Conservation (phyloP, 108 stramenopile species). For the Pseudonitzschia pungens region DNA sequence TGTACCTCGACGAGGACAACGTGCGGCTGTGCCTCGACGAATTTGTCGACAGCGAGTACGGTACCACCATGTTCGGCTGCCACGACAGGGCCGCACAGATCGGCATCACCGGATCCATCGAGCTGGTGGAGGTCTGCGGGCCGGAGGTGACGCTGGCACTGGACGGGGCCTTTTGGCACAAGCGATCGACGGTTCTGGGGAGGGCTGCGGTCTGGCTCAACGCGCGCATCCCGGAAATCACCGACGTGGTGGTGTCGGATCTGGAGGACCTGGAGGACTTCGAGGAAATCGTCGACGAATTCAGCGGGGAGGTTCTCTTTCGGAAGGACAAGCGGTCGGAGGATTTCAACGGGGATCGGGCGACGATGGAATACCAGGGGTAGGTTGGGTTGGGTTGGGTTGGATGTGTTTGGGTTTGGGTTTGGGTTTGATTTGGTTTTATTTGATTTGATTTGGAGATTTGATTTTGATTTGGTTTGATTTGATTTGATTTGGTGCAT, state of each 20-base stretch:
- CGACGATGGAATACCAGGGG: conserved; percentile 84
- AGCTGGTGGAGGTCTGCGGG: conserved; percentile 64
- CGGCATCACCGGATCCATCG: conserved; percentile 67
- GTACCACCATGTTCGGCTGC: conserved; percentile 76
- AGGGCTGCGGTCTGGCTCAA: conserved; percentile 81
- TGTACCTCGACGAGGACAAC: conserved; percentile 59
- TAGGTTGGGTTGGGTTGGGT: neutral
- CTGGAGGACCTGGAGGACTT: conserved; percentile 64
- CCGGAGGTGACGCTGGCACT: conserved; percentile 59
- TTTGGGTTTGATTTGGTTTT: no score
- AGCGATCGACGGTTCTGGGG: conserved; percentile 66
- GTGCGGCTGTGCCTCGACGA: conserved; percentile 58
- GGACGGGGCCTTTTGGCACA: conserved; percentile 70
- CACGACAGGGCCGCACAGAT: conserved; percentile 49
- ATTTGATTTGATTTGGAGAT: no score
- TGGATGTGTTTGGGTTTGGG: no score
- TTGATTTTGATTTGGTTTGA: no score
- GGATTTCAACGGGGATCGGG: conserved; percentile 76
- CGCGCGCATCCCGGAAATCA: conserved; percentile 74
- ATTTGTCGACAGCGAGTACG: conserved; percentile 68
- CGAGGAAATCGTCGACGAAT: conserved; percentile 66
- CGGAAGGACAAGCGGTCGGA: conserved; percentile 53
- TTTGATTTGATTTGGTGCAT: no score
- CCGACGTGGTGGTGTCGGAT: conserved; percentile 50
- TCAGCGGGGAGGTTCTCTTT: conserved; percentile 65